Percentiles rank a stretch among this genome's conserved stretches.
phyloP scores from a whole-genome alignment of 768 basidiomycete genomes.

The Phlebiopsis gigantea region DNA sequence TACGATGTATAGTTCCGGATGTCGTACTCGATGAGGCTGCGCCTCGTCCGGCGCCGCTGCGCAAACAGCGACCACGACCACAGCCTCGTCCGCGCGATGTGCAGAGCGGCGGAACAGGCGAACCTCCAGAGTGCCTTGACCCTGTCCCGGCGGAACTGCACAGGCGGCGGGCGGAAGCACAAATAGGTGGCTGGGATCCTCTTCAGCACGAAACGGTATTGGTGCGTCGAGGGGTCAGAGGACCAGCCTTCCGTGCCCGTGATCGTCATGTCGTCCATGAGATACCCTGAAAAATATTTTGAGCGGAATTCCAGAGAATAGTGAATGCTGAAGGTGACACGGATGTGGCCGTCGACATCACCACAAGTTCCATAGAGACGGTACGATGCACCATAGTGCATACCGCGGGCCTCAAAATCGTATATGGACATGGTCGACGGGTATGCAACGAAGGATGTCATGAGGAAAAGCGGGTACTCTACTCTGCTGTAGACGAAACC shows the following conservation, averaged over 20 bases:
- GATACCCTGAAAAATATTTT: slow-evolving; percentile 20
- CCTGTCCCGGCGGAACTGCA: slow-evolving; percentile 20
- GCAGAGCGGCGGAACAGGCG: slow-evolving; percentile 22
- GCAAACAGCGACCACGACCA: slow-evolving; percentile 30
- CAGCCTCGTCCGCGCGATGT: slow-evolving; percentile 18
- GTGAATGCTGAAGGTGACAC: slow-evolving; percentile 16
- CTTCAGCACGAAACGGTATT: slow-evolving; percentile 25
- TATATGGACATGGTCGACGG: neutral
- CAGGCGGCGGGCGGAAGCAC: slow-evolving; percentile 24
- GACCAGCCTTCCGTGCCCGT: slow-evolving; percentile 24
- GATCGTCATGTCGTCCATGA: slow-evolving; percentile 18
- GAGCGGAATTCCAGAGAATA: slow-evolving; percentile 21
- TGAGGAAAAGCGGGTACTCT: slow-evolving; percentile 10
- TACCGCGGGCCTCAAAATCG: slow-evolving; percentile 5
- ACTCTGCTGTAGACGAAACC: slow-evolving; percentile 9
- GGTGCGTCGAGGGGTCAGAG: slow-evolving; percentile 15
- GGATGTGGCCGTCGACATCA: neutral
- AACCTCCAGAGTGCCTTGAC: slow-evolving; percentile 28
- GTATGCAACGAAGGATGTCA: slow-evolving; percentile 9
- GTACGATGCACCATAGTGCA: slow-evolving; percentile 8
- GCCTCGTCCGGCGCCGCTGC: slow-evolving; percentile 24
- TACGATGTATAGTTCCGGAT: slow-evolving; percentile 21
- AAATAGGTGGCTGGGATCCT: slow-evolving; percentile 22
- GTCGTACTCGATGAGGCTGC: slow-evolving; percentile 25
- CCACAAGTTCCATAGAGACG: neutral